Conservation (phyloP, 2,329 filamentous ascomycete genomes). For the Alternaria sp. region DNA sequence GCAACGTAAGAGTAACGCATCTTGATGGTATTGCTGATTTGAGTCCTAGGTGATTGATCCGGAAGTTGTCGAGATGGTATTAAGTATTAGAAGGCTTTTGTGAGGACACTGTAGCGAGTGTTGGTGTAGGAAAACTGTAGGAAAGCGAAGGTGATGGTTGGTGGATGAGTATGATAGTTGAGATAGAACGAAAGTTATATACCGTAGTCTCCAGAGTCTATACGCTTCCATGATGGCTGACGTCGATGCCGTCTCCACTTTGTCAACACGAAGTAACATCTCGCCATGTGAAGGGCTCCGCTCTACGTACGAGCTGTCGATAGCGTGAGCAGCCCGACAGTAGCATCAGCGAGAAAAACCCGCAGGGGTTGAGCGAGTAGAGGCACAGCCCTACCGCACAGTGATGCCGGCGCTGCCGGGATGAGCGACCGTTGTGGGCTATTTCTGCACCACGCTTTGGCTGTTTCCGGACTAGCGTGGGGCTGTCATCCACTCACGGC, state of each 20-base stretch:
- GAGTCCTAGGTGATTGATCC: constrained; percentile 1
- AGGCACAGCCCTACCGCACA: constrained; percentile 32
- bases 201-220: constrained; percentile 21
- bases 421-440: constrained; percentile 11
- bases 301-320: constrained; percentile 36
- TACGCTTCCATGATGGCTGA: constrained; percentile 33
- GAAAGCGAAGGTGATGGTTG: constrained; percentile 42
- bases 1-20: constrained; percentile 44
- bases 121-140: constrained; percentile 27
- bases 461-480: constrained; percentile 5
- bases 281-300: constrained; percentile 23
- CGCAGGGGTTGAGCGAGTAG: constrained; percentile 15
- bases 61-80: constrained; percentile 18
- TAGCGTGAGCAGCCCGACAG: constrained; percentile 34
- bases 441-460: constrained; percentile 17
- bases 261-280: constrained; percentile 36
- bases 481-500: not conserved
- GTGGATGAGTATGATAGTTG: constrained; percentile 24
- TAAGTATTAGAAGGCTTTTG: constrained; percentile 33
- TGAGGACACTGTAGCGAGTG: constrained; percentile 41
- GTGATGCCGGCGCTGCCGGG: constrained; percentile 20
- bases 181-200: constrained; percentile 35
- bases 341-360: constrained; percentile 20
- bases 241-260: constrained; percentile 31
- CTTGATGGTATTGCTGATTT: constrained; percentile 20